A percentile compares a stretch with the other conserved stretches of the same genome.
phyloP scores from a whole-genome alignment of 306 rosid species.

The Heteromeles arbutifolia region DNA sequence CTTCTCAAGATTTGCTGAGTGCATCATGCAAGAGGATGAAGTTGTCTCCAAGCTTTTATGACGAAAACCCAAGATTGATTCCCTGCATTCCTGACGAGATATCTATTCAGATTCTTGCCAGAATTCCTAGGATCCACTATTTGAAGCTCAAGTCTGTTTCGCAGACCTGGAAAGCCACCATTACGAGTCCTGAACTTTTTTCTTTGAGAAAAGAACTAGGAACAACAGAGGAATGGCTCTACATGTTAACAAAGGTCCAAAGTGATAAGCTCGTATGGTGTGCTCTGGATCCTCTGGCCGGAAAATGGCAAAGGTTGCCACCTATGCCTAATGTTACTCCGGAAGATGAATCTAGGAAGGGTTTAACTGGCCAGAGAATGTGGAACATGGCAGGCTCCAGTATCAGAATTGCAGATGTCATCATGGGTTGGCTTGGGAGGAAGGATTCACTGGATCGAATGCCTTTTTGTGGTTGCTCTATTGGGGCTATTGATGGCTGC shows the following conservation, averaged over 20 bases:
- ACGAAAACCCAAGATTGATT: slow-evolving; percentile 66
- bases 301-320: slow-evolving; percentile 81
- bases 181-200: slow-evolving; percentile 53
- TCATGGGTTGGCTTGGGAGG: slow-evolving; percentile 79
- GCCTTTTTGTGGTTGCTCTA: slow-evolving; percentile 86
- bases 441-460: slow-evolving; percentile 61
- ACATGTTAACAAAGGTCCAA: slow-evolving; percentile 60
- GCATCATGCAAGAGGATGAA: slow-evolving; percentile 66
- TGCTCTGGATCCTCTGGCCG: slow-evolving; percentile 70
- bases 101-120: slow-evolving; percentile 80
- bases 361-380: slow-evolving; percentile 54
- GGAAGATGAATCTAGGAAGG: slow-evolving; percentile 53
- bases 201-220: slow-evolving; percentile 68
- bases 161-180: slow-evolving; percentile 57
- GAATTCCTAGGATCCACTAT: slow-evolving; percentile 72
- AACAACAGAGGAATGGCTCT: slow-evolving; percentile 87
- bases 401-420: slow-evolving; percentile 55
- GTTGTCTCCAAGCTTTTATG: slow-evolving; percentile 43
- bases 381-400: slow-evolving; percentile 78
- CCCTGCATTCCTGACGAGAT: slow-evolving; percentile 89
- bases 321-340: slow-evolving; percentile 52
- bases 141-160: slow-evolving; percentile 58
- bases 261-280: slow-evolving; percentile 60
- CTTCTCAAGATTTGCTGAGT: slow-evolving; percentile 27
- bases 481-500: slow-evolving; percentile 77